These are phyloP conservation scores for Candida ficus DNA, from an alignment of 805 yeast species.

Conservation along the genomic window DNA sequence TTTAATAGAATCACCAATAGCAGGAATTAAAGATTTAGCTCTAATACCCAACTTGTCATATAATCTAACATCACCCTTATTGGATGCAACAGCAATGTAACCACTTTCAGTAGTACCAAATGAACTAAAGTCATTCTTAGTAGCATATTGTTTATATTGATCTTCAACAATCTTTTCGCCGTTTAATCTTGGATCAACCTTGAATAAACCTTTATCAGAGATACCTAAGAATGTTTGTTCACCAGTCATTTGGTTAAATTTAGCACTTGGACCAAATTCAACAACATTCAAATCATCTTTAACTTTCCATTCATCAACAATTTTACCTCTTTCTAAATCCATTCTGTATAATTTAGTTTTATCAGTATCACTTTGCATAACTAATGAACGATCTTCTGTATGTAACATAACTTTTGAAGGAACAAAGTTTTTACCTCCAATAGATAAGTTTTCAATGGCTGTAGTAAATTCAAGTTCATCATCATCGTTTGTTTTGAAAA, in stretches of 20 bases:
- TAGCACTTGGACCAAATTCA: slow-evolving; percentile 63
- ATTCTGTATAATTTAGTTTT: slow-evolving; percentile 53
- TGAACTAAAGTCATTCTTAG: slow-evolving; percentile 27
- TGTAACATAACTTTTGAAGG: slow-evolving; percentile 75
- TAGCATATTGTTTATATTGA: slow-evolving; percentile 47
- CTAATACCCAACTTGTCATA: slow-evolving; percentile 67
- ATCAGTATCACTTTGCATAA: slow-evolving; percentile 52
- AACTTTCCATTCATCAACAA: slow-evolving; percentile 83
- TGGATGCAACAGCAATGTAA: slow-evolving; percentile 68
- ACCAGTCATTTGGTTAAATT: slow-evolving; percentile 65
- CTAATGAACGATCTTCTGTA: slow-evolving; percentile 62
- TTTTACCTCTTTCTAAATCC: slow-evolving; percentile 75
- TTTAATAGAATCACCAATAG: slow-evolving; percentile 69
- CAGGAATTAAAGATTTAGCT: slow-evolving; percentile 78
- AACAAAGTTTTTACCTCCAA: slow-evolving; percentile 43
- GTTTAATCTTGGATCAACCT: slow-evolving; percentile 71
- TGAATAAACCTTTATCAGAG: slow-evolving; percentile 60
- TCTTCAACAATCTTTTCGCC: slow-evolving; percentile 55
- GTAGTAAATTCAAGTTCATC: slow-evolving; percentile 55
- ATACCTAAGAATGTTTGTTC: slow-evolving; percentile 76
- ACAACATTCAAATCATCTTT: slow-evolving; percentile 43
- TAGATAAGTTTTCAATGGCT: slow-evolving; percentile 56
- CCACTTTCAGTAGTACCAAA: slow-evolving; percentile 67
- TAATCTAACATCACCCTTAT: slow-evolving; percentile 69
- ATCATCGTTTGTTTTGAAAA: slow-evolving; percentile 57